Conservation (phyloP, 1,284 basidiomycete genomes). For the Austroboletus niveus region DNA sequence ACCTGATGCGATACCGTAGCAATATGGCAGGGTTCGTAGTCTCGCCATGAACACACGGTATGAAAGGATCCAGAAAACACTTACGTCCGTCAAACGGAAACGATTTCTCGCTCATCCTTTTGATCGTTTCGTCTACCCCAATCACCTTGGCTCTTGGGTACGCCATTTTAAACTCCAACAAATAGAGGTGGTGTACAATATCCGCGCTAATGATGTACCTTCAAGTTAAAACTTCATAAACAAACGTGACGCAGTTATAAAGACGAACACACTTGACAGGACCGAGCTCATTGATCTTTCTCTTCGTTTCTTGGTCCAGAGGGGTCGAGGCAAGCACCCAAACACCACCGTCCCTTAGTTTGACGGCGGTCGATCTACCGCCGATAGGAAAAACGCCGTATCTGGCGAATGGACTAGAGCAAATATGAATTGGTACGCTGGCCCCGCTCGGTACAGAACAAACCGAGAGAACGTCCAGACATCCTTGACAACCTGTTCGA, state of each 20-base stretch:
- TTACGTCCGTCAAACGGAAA: conserved; percentile 62
- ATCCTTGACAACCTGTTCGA: conserved; percentile 48
- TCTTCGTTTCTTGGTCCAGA: conserved; percentile 68
- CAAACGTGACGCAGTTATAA: background rate
- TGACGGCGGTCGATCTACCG: conserved; percentile 82
- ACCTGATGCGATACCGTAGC: conserved; percentile 34
- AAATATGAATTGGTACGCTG: conserved; percentile 8
- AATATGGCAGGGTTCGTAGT: too few relatives aligned
- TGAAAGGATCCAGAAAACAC: conserved; percentile 14
- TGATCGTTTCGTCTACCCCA: conserved; percentile 57
- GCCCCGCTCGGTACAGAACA: conserved; percentile 13
- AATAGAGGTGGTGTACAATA: conserved; percentile 62
- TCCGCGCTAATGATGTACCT: conserved; percentile 71
- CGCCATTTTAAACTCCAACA: conserved; percentile 69
- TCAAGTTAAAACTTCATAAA: background rate
- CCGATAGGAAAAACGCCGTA: conserved; percentile 71
- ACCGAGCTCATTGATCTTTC: conserved; percentile 71
- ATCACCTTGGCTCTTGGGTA: conserved; percentile 80
- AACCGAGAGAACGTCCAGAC: conserved; percentile 78
- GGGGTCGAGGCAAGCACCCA: conserved; percentile 89
- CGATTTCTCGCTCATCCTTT: conserved; percentile 40
- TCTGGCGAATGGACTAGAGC: conserved; percentile 63
- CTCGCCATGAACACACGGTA: background rate
- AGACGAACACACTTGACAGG: conserved; percentile 57
- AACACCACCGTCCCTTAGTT: conserved; percentile 66